These are phyloP conservation scores for Ormosia semicastrata DNA, from an alignment of 306 rosid species.

Conservation along the genomic window DNA sequence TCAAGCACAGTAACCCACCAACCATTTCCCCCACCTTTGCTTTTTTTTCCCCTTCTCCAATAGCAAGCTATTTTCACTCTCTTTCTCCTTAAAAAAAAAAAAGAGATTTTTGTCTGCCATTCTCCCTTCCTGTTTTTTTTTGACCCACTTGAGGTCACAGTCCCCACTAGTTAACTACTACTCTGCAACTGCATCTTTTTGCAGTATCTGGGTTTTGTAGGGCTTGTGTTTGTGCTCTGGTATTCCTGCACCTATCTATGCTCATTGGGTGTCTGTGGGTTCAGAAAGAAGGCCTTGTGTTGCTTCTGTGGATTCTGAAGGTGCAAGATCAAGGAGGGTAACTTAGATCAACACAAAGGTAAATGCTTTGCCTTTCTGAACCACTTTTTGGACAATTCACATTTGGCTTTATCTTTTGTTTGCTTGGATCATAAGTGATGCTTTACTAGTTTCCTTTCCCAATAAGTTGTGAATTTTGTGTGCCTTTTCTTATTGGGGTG, in stretches of 20 bases:
- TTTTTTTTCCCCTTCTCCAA: slow-evolving; percentile 38
- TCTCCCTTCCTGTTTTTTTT: slow-evolving; percentile 35
- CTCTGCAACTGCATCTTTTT: slow-evolving; percentile 31
- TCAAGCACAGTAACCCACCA: slow-evolving; percentile 49
- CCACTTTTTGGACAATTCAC: slow-evolving; percentile 35
- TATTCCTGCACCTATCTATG: slow-evolving; percentile 52
- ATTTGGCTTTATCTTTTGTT: slow-evolving; percentile 56
- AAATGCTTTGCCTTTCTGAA: slow-evolving; percentile 53
- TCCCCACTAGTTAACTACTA: slow-evolving; percentile 38
- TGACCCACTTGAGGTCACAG: slow-evolving; percentile 55
- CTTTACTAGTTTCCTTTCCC: slow-evolving; percentile 44
- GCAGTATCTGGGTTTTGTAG: slow-evolving; percentile 58
- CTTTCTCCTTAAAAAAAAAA: slow-evolving; percentile 48
- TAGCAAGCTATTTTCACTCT: slow-evolving; percentile 14
- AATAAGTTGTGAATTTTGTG: background rate
- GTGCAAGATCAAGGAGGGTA: slow-evolving; percentile 64
- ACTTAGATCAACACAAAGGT: slow-evolving; percentile 72
- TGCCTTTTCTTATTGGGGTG: slow-evolving; percentile 9
- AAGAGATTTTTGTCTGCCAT: slow-evolving; percentile 61
- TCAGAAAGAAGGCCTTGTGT: slow-evolving; percentile 39
- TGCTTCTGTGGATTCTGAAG: slow-evolving; percentile 62
- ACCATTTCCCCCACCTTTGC: slow-evolving; percentile 55
- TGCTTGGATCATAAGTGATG: slow-evolving; percentile 88
- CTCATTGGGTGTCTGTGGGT: slow-evolving; percentile 50
- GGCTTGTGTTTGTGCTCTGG: slow-evolving; percentile 47